A percentile compares a stretch with the other conserved stretches of the same genome.
phyloP scores from a whole-genome alignment of 2,329 filamentous ascomycete genomes.

The Aspergillus fumigatiaffinis region DNA sequence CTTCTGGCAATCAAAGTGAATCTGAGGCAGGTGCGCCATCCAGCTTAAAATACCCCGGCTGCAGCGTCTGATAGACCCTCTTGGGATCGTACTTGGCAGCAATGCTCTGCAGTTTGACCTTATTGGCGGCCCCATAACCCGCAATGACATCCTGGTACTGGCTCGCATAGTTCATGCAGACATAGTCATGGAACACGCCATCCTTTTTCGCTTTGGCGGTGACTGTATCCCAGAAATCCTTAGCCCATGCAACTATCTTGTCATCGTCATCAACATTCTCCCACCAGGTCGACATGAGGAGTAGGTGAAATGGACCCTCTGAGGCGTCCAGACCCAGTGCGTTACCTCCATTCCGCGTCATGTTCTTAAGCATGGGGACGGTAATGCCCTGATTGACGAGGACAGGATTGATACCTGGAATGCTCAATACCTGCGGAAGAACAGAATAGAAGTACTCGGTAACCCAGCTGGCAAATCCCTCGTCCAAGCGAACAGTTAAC shows the following conservation, averaged over 20 bases:
- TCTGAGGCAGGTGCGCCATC: neutral
- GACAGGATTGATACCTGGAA: neutral
- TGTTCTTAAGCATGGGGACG: constrained; percentile 24
- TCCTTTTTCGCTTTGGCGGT: constrained; percentile 24
- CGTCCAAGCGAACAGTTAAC: constrained; percentile 26
- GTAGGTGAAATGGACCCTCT: constrained; percentile 10
- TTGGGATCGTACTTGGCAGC: constrained; percentile 39
- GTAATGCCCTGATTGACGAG: constrained; percentile 34
- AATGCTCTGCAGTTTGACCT: constrained; percentile 26
- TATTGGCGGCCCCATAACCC: constrained; percentile 40
- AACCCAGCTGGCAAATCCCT: constrained; percentile 22
- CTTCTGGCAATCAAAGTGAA: neutral
- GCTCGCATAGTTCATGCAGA: constrained; percentile 49
- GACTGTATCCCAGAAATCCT: constrained; percentile 23
- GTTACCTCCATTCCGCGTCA: constrained; percentile 17
- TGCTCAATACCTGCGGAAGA: neutral
- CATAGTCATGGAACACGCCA: constrained; percentile 17
- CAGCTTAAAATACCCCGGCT: constrained; percentile 45
- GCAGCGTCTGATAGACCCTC: constrained; percentile 36
- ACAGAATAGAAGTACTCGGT: constrained; percentile 1
- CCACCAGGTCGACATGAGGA: constrained; percentile 31
- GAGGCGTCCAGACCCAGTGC: constrained; percentile 4
- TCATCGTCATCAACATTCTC: constrained; percentile 29
- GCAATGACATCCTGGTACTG: constrained; percentile 41
- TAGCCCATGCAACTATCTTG: constrained; percentile 20